These are phyloP conservation scores for Candida sakaeoensis DNA, from an alignment of 805 yeast genomes.

Conservation along the genomic window DNA sequence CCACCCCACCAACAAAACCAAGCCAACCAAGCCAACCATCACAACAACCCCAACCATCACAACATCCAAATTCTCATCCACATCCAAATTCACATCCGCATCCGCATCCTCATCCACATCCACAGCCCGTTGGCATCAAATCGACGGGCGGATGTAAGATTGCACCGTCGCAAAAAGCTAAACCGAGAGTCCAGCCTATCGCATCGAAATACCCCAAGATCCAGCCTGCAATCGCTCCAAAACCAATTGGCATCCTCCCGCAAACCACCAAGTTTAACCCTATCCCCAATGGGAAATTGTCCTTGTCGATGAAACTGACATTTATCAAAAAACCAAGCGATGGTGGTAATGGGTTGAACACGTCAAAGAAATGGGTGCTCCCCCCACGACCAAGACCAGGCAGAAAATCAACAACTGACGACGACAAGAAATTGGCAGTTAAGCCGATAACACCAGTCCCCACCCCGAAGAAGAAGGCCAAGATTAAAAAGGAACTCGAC, in stretches of 20 bases:
- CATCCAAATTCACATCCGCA: too few relatives aligned
- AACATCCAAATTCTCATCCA: too few relatives aligned
- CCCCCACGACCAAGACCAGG: slow-evolving; percentile 43
- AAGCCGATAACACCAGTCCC: background rate
- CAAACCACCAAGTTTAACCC: slow-evolving; percentile 22
- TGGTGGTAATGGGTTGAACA: slow-evolving; percentile 18
- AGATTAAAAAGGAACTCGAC: slow-evolving; percentile 4
- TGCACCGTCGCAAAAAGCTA: too few relatives aligned
- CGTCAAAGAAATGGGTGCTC: slow-evolving; percentile 37
- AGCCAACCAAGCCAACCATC: background rate
- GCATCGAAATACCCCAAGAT: slow-evolving; percentile 29
- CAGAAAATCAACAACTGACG: slow-evolving; percentile 27
- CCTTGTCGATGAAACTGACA: slow-evolving; percentile 10
- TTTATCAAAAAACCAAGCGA: background rate
- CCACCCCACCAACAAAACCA: background rate
- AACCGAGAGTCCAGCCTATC: background rate
- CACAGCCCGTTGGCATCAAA: too few relatives aligned
- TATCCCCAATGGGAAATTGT: slow-evolving; percentile 19
- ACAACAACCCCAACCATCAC: background rate
- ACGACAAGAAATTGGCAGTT: background rate
- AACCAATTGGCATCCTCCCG: slow-evolving; percentile 28
- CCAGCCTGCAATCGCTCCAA: slow-evolving; percentile 39
- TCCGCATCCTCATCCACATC: too few relatives aligned
- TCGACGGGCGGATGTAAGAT: background rate
- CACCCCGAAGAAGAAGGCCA: slow-evolving; percentile 9